phyloP scores from a whole-genome alignment of 768 basidiomycete species.

The Jaapia argillacea region DNA sequence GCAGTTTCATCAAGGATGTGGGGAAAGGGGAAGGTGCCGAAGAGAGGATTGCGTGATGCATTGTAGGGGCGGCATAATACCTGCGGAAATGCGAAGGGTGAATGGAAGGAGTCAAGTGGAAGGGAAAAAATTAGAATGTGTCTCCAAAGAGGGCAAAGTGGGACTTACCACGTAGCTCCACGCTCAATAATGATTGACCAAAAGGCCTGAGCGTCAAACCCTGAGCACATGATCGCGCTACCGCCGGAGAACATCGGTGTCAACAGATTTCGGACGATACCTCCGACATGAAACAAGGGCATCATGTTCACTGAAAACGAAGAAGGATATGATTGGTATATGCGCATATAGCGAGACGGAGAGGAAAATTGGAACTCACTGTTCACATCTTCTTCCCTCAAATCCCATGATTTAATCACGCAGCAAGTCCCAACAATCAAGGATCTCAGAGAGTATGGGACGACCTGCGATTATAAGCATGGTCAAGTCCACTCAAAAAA shows the following conservation, averaged over 20 bases:
- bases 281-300: conserved; percentile 54
- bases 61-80: conserved; percentile 41
- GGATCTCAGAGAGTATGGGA: conserved; percentile 31
- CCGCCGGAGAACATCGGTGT: conserved; percentile 49
- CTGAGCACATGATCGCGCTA: conserved; percentile 42
- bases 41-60: conserved; percentile 38
- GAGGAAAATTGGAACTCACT: conserved; percentile 28
- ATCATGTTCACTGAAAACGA: conserved; percentile 29
- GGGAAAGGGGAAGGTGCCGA: conserved; percentile 23
- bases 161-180: conserved; percentile 40
- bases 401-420: conserved; percentile 33
- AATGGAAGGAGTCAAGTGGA: conserved; percentile 2
- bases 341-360: too few relatives aligned
- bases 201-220: conserved; percentile 40
- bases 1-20: conserved; percentile 26
- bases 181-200: conserved; percentile 25
- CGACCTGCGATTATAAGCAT: conserved; percentile 14
- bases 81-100: too few relatives aligned
- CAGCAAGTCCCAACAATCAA: conserved; percentile 34
- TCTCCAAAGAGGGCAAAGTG: too few relatives aligned
- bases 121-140: too few relatives aligned
- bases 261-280: conserved; percentile 47
- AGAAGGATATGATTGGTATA: too few relatives aligned
- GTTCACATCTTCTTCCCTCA: conserved; percentile 32
- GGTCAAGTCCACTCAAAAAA: neutral